Percentiles rank a stretch among this genome's conserved stretches.
Conservation (phyloP, 2,329 filamentous ascomycete species). For the Epichloe uncinata region DNA sequence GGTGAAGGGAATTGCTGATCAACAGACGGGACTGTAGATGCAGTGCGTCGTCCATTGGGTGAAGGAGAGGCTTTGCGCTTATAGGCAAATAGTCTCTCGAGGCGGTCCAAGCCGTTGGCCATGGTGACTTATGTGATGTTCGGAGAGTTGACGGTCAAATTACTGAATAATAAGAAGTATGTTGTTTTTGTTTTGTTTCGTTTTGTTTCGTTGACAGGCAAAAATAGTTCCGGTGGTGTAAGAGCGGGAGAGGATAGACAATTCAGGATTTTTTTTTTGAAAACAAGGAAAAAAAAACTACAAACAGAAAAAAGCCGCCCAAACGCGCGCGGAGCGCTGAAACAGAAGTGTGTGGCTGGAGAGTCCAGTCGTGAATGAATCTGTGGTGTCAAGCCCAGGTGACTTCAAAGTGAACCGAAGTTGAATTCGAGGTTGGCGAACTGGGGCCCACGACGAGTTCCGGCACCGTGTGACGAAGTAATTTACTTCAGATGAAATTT, state of each 20-base stretch:
- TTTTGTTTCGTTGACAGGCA: not conserved
- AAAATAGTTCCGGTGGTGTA: not conserved
- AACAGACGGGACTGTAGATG: constrained; percentile 10
- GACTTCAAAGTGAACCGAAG: constrained; percentile 9
- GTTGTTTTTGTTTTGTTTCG: not conserved
- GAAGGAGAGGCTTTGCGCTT: constrained; percentile 25
- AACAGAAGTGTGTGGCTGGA: not conserved
- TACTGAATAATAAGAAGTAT: not conserved
- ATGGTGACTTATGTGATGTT: constrained; percentile 19
- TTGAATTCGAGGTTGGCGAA: constrained; percentile 3
- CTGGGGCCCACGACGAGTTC: constrained; percentile 1
- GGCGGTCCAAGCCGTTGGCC: constrained; percentile 34
- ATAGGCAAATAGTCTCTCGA: constrained; percentile 39
- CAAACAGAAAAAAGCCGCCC: not conserved
- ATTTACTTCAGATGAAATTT: not conserved
- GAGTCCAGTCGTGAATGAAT: constrained; percentile 1
- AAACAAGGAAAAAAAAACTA: too few relatives aligned
- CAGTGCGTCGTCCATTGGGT: constrained; percentile 12
- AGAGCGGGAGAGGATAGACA: not conserved
- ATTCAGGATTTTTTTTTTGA: too few relatives aligned
- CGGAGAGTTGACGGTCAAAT: not conserved
- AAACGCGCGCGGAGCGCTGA: not conserved
- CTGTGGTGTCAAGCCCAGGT: constrained; percentile 4
- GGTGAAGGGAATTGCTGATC: constrained; percentile 34
- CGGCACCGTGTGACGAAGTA: not conserved